Evolutionary conservation across 1,284 basidiomycete genomes (phyloP).

Genomic region (Cryptococcus sp.): DNA sequence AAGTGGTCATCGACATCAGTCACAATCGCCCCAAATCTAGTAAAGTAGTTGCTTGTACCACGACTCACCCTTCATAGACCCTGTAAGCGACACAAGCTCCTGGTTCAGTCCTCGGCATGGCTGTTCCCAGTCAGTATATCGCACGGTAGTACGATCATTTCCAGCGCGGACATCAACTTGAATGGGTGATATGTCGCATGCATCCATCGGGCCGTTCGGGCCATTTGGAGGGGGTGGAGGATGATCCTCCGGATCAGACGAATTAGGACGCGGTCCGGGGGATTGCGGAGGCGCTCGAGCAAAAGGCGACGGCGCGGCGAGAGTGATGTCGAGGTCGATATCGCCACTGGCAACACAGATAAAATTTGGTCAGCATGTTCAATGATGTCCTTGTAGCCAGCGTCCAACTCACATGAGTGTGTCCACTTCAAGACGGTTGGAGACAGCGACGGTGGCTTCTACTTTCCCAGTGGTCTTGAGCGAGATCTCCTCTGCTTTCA

Average conservation of each 20-base stretch:
- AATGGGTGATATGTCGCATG: conserved; percentile 14
- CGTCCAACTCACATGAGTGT: conserved; percentile 1
- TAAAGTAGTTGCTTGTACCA: neutral
- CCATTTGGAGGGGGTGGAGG: neutral
- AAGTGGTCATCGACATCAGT: neutral
- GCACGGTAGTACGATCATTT: conserved; percentile 7
- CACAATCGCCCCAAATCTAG: neutral
- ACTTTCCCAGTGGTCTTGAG: neutral
- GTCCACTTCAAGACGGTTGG: conserved; percentile 4
- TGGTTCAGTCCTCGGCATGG: conserved; percentile 14
- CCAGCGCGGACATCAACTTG: conserved; percentile 4
- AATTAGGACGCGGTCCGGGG: neutral
- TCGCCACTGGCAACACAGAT: conserved; percentile 7
- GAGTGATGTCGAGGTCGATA: conserved; percentile 12
- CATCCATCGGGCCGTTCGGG: neutral
- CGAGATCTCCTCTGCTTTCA: conserved; percentile 10
- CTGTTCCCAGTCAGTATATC: conserved; percentile 19
- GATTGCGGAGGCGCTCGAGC: neutral
- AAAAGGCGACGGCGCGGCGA: conserved; percentile 4
- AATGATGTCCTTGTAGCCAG: neutral
- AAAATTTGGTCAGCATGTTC: neutral
- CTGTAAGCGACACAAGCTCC: conserved; percentile 7
- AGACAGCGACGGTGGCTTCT: neutral
- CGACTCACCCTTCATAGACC: conserved; percentile 13
- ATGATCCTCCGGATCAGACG: neutral